phyloP scores from a whole-genome alignment of 345 rosid genomes.

The Psidium friedrichsthalianum region DNA sequence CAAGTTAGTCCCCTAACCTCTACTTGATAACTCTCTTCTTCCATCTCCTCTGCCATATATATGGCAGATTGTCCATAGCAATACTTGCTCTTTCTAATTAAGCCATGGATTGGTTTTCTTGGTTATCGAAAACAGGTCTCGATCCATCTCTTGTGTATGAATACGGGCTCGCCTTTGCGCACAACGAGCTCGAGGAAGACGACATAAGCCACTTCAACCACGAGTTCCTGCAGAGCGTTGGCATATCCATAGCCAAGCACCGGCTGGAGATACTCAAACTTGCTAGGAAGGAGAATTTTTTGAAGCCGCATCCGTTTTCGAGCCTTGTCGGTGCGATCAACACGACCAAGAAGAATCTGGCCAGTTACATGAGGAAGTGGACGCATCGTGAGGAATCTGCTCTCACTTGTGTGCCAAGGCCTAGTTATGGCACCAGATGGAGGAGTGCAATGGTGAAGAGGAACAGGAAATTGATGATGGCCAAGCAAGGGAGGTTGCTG shows the following conservation, averaged over 20 bases:
- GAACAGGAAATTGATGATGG: conserved; percentile 34
- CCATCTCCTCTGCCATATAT: neutral
- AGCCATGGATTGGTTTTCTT: conserved; percentile 87
- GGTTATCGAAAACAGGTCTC: conserved; percentile 74
- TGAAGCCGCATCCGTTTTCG: conserved; percentile 24
- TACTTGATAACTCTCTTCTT: neutral
- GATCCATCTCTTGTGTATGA: conserved; percentile 73
- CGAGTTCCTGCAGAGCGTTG: conserved; percentile 95
- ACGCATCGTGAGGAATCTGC: conserved; percentile 27
- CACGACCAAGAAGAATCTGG: conserved; percentile 42
- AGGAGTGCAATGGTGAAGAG: conserved; percentile 63
- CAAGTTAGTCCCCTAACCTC: neutral
- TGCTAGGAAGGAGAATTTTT: conserved; percentile 34
- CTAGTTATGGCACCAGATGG: conserved; percentile 30
- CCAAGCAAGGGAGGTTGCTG: conserved; percentile 38
- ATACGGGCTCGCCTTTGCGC: conserved; percentile 60
- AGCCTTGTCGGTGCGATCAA: conserved; percentile 47
- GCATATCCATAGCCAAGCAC: conserved; percentile 88
- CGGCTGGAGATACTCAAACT: conserved; percentile 91
- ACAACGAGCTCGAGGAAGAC: conserved; percentile 83
- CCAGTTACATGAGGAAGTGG: conserved; percentile 38
- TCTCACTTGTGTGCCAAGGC: conserved; percentile 16
- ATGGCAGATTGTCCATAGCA: neutral
- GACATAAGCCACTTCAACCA: conserved; percentile 80
- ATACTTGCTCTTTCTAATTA: neutral